Conservation (phyloP, 164 flowering plant species). For the Sextonia rubra region DNA sequence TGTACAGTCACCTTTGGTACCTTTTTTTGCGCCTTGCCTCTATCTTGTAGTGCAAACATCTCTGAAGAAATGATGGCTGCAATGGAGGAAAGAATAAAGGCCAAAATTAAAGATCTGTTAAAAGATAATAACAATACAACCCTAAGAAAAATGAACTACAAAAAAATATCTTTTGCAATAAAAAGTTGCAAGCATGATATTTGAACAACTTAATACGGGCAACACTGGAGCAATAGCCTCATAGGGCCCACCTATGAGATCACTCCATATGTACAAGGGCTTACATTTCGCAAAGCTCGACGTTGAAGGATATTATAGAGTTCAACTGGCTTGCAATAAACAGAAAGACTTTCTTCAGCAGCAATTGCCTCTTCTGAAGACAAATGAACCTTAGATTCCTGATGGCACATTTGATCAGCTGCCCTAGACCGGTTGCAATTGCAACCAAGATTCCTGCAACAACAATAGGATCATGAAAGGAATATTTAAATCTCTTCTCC, state of each 20-base stretch:
- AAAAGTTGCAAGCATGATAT: not conserved
- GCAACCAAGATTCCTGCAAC: constrained; percentile 32
- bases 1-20: constrained; percentile 20
- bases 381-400: constrained; percentile 59
- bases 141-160: not conserved
- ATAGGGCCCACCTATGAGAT: not conserved
- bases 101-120: constrained; percentile 3
- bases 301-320: constrained; percentile 93
- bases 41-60: constrained; percentile 79
- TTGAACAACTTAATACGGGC: too few species aligned
- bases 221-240: not conserved
- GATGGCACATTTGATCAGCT: constrained; percentile 65
- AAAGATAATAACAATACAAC: not conserved
- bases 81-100: constrained; percentile 16
- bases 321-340: constrained; percentile 96
- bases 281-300: constrained; percentile 71
- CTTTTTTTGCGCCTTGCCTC: constrained; percentile 64
- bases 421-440: constrained; percentile 39
- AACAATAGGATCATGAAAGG: constrained; percentile 1
- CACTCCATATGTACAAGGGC: constrained; percentile 7
- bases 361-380: constrained; percentile 75
- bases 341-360: constrained; percentile 82
- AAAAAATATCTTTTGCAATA: not conserved
- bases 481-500: too few species aligned
- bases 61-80: constrained; percentile 84